A percentile compares a stretch with the other conserved stretches of the same genome.
Conservation (phyloP, 1,284 basidiomycete species). For the Ustilago loliicola region DNA sequence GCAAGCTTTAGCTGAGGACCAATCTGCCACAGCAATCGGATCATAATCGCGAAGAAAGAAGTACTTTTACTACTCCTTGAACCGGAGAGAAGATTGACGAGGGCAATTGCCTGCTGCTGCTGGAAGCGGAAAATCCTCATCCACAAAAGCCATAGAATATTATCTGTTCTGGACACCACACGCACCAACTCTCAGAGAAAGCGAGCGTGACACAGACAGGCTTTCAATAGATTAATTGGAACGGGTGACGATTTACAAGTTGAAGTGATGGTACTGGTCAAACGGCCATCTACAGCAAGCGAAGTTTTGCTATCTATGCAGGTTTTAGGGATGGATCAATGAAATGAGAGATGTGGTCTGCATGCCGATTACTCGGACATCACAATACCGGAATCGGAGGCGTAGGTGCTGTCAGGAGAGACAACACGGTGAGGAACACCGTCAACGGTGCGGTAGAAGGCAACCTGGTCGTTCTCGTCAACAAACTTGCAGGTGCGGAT, state of each 20-base stretch:
- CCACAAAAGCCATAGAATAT: too few relatives aligned
- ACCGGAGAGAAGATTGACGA: too few relatives aligned
- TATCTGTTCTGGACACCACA: neutral
- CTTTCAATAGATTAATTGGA: neutral
- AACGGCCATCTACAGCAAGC: neutral
- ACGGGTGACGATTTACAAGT: slow-evolving; percentile 15
- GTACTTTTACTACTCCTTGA: too few relatives aligned
- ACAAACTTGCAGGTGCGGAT: slow-evolving; percentile 72
- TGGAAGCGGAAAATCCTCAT: too few relatives aligned
- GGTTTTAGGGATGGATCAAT: neutral
- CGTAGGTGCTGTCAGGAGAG: slow-evolving; percentile 53
- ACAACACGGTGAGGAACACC: slow-evolving; percentile 63
- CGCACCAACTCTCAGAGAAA: neutral
- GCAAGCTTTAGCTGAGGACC: too few relatives aligned
- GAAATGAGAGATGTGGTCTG: neutral
- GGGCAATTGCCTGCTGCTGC: too few relatives aligned
- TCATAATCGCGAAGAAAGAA: too few relatives aligned
- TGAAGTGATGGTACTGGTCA: neutral
- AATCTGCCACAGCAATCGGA: too few relatives aligned
- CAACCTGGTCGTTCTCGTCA: slow-evolving; percentile 66
- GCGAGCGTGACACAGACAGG: neutral
- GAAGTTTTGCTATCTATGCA: neutral
- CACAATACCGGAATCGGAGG: slow-evolving; percentile 66
- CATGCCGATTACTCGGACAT: slow-evolving; percentile 53
- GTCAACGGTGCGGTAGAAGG: slow-evolving; percentile 67